These are phyloP conservation scores for Mesembryanthemum crystallinum DNA, from an alignment of 148 eudicot species.

Conservation along the genomic window DNA sequence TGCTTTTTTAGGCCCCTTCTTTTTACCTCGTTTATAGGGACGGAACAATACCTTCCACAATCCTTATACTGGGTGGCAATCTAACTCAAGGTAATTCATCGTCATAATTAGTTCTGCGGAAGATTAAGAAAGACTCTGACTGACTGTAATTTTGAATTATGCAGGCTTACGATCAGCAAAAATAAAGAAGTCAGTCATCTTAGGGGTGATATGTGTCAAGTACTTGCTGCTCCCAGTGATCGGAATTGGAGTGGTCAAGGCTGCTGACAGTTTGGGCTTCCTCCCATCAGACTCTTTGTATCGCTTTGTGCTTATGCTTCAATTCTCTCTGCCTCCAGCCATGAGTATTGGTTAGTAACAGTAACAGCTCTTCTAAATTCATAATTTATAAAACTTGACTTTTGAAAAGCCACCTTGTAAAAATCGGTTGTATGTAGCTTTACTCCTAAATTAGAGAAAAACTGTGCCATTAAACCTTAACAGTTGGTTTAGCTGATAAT, in stretches of 20 bases:
- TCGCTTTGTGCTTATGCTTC: conserved; percentile 71
- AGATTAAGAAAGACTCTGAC: not conserved
- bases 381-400: too few relatives aligned
- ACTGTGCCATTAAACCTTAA: too few relatives aligned
- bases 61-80: conserved; percentile 83
- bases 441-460: too few relatives aligned
- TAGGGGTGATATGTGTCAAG: conserved; percentile 54
- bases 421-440: too few relatives aligned
- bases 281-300: conserved; percentile 76
- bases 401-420: too few relatives aligned
- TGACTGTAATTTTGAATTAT: conserved; percentile 5
- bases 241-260: conserved; percentile 63
- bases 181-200: conserved; percentile 33
- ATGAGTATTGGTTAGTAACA: conserved; percentile 56
- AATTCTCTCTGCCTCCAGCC: conserved; percentile 83
- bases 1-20: not conserved
- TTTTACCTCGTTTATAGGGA: conserved; percentile 32
- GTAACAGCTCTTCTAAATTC: too few relatives aligned
- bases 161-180: conserved; percentile 56
- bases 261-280: conserved; percentile 53
- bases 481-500: too few relatives aligned
- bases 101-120: not conserved
- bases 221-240: conserved; percentile 58
- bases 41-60: conserved; percentile 75
- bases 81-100: conserved; percentile 60